These are phyloP conservation scores for Abrus precatorius DNA, from an alignment of 306 rosid species.

Conservation along the genomic window DNA sequence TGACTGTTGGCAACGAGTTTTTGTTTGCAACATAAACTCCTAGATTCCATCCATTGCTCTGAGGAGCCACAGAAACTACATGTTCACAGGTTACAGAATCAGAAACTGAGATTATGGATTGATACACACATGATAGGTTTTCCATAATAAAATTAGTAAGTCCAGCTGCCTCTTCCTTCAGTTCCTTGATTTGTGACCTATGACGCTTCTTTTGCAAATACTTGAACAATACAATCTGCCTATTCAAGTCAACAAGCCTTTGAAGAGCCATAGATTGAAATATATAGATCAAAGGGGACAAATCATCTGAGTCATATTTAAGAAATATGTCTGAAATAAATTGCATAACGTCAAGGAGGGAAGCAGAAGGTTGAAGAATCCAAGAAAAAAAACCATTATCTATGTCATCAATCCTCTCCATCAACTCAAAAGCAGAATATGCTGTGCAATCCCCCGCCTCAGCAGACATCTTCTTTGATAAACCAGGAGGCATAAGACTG, in stretches of 20 bases:
- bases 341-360: constrained; percentile 71
- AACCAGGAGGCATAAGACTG: constrained; percentile 72
- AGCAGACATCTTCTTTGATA: constrained; percentile 74
- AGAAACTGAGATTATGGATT: constrained; percentile 51
- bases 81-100: constrained; percentile 49
- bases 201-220: constrained; percentile 68
- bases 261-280: constrained; percentile 85
- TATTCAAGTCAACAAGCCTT: constrained; percentile 89
- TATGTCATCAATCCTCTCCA: constrained; percentile 72
- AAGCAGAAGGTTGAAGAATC: constrained; percentile 76
- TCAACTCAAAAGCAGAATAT: constrained; percentile 77
- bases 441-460: constrained; percentile 69
- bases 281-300: constrained; percentile 66
- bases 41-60: constrained; percentile 66
- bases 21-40: constrained; percentile 58
- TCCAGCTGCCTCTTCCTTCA: constrained; percentile 78
- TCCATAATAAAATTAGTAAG: constrained; percentile 82
- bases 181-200: constrained; percentile 56
- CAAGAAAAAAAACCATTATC: constrained; percentile 76
- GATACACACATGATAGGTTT: constrained; percentile 61
- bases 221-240: constrained; percentile 65
- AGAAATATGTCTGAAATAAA: constrained; percentile 66
- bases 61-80: constrained; percentile 49
- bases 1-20: constrained; percentile 71
- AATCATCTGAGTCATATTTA: constrained; percentile 52